Evolutionary conservation across 1,284 basidiomycete species (phyloP).

Genomic region (Cutaneotrichosporon cyanovorans): DNA sequence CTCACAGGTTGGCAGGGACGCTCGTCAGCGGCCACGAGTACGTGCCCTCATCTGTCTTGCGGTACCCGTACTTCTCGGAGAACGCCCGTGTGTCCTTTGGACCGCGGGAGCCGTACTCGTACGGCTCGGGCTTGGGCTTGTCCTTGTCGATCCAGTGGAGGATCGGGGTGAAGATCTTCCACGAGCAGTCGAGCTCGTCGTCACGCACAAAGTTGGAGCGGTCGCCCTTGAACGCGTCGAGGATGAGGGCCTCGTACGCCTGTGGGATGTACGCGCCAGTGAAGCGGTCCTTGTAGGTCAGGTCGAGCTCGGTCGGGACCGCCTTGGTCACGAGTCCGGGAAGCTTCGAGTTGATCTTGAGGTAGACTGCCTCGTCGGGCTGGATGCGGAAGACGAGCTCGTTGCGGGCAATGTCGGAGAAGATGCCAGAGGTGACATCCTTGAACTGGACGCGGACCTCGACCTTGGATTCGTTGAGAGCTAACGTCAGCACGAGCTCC

Average conservation of each 20-base stretch:
- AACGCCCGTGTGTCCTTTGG: conserved; percentile 74
- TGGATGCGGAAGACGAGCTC: conserved; percentile 94
- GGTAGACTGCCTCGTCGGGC: conserved; percentile 86
- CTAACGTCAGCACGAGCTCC: conserved; percentile 51
- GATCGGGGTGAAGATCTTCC: conserved; percentile 97
- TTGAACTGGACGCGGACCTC: conserved; percentile 95
- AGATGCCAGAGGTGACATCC: conserved; percentile 90
- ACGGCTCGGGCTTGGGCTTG: conserved; percentile 59
- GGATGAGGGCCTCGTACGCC: conserved; percentile 85
- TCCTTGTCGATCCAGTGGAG: conserved; percentile 70
- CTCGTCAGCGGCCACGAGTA: conserved; percentile 47
- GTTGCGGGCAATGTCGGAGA: conserved; percentile 87
- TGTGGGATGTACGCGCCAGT: conserved; percentile 80
- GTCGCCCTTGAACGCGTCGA: conserved; percentile 69
- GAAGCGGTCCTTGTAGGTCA: conserved; percentile 93
- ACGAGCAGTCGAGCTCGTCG: conserved; percentile 88
- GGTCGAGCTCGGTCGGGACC: conserved; percentile 89
- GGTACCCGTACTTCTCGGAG: conserved; percentile 68
- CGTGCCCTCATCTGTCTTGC: conserved; percentile 61
- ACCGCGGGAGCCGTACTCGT: conserved; percentile 89
- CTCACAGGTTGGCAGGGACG: conserved; percentile 30
- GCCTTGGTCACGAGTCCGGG: conserved; percentile 83
- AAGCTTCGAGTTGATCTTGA: conserved; percentile 89
- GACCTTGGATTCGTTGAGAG: conserved; percentile 92
- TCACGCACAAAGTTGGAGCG: conserved; percentile 72